A percentile compares a stretch with the other conserved stretches of the same genome.
These are phyloP conservation scores for Rostrohypoxylon terebratum DNA, from an alignment of 495 filamentous ascomycete genomes.

Conservation along the genomic window DNA sequence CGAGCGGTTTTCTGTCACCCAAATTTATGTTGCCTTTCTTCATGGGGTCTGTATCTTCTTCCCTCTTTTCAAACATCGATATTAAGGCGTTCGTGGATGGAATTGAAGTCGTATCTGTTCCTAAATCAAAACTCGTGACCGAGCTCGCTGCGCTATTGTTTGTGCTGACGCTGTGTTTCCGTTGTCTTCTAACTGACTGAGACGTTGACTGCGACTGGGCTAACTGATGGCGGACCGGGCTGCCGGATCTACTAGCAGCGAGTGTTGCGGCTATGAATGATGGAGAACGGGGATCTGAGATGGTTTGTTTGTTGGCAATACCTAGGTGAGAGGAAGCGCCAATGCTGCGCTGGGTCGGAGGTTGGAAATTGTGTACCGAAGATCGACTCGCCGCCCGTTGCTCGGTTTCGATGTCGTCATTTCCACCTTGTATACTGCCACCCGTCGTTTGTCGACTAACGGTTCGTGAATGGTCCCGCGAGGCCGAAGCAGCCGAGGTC, in stretches of 20 bases:
- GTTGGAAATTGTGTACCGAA: slow-evolving; percentile 23
- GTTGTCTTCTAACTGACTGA: slow-evolving; percentile 23
- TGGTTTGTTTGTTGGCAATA: slow-evolving; percentile 24
- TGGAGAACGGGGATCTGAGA: slow-evolving; percentile 54
- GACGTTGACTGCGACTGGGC: slow-evolving; percentile 28
- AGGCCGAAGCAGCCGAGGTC: slow-evolving; percentile 49
- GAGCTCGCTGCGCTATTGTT: slow-evolving; percentile 46
- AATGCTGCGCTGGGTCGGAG: slow-evolving; percentile 16
- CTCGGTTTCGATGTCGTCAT: slow-evolving; percentile 6
- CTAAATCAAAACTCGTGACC: slow-evolving; percentile 44
- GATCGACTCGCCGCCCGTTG: slow-evolving; percentile 9
- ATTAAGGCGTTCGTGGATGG: slow-evolving; percentile 69
- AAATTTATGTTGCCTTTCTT: slow-evolving; percentile 49
- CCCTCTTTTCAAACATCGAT: slow-evolving; percentile 67
- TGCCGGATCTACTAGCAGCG: slow-evolving; percentile 64
- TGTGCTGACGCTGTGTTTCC: slow-evolving; percentile 42
- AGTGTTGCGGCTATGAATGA: slow-evolving; percentile 68
- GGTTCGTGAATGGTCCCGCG: slow-evolving; percentile 42
- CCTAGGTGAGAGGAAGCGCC: slow-evolving; percentile 32
- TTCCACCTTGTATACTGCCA: slow-evolving; percentile 21
- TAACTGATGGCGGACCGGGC: slow-evolving; percentile 54
- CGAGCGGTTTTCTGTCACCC: slow-evolving; percentile 39
- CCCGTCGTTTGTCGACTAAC: slow-evolving; percentile 43
- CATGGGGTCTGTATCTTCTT: slow-evolving; percentile 50
- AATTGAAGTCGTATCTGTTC: slow-evolving; percentile 66